A percentile compares a stretch with the other conserved stretches of the same genome.
phyloP scores from a whole-genome alignment of 2,329 filamentous ascomycete species.

The Fusarium mangiferae region DNA sequence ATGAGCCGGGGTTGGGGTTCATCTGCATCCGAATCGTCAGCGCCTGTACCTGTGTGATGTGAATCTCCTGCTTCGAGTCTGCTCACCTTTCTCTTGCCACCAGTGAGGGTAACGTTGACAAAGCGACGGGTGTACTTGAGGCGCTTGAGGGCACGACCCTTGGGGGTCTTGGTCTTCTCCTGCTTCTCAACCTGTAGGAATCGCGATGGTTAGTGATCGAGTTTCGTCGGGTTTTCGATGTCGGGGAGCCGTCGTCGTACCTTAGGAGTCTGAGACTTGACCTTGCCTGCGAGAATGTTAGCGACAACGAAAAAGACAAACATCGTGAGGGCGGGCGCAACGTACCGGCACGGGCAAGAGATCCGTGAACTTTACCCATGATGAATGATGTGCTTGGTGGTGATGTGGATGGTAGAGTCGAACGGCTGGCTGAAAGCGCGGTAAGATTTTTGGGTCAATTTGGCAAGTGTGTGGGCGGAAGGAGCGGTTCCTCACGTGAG shows the following conservation, averaged over 20 bases:
- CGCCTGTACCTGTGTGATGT: not conserved
- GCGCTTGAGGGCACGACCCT: constrained; percentile 98
- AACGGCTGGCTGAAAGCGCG: constrained; percentile 37
- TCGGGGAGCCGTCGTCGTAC: constrained; percentile 61
- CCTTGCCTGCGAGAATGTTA: constrained; percentile 85
- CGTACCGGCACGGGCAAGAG: constrained; percentile 83
- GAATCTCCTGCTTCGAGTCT: not conserved
- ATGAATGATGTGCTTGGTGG: constrained; percentile 58
- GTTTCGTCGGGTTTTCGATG: constrained; percentile 41
- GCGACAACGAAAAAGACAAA: constrained; percentile 25
- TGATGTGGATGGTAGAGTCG: constrained; percentile 50
- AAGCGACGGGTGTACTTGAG: constrained; percentile 96
- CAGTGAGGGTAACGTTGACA: constrained; percentile 96
- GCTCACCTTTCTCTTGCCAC: constrained; percentile 96
- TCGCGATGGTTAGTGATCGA: constrained; percentile 46
- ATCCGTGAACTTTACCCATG: constrained; percentile 96
- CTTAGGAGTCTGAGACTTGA: constrained; percentile 96
- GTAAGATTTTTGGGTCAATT: constrained; percentile 51
- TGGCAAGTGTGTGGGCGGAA: constrained; percentile 53
- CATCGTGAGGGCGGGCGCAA: constrained; percentile 25
- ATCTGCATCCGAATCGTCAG: constrained; percentile 67
- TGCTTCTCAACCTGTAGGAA: constrained; percentile 77
- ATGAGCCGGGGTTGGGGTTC: constrained; percentile 86
- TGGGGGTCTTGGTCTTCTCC: constrained; percentile 97
- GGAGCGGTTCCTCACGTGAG: constrained; percentile 50